Evolutionary conservation across 2,329 filamentous ascomycete species (phyloP).

Genomic region (Nemania sp.): DNA sequence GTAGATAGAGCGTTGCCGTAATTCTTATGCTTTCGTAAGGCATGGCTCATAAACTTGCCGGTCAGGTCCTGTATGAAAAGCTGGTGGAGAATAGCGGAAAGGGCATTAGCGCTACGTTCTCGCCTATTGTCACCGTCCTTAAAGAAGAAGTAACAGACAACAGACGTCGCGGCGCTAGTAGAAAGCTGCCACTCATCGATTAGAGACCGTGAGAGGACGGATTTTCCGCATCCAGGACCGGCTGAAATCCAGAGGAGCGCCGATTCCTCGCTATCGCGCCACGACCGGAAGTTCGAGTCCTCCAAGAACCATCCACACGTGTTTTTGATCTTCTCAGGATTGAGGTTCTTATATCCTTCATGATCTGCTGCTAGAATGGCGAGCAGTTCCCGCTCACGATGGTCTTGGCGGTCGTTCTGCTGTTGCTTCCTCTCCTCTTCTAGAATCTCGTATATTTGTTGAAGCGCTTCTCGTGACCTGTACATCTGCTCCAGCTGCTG

Average conservation of each 20-base stretch:
- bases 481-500: too few relatives aligned
- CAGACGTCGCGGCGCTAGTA: not conserved
- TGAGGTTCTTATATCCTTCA: conserved; percentile 8
- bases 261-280: not conserved
- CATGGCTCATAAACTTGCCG: not conserved
- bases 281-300: not conserved
- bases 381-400: too few relatives aligned
- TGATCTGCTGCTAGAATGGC: too few relatives aligned
- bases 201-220: conserved; percentile 5
- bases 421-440: too few relatives aligned
- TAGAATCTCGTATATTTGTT: too few relatives aligned
- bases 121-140: conserved; percentile 1
- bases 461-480: too few relatives aligned
- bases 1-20: not conserved
- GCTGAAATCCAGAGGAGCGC: conserved; percentile 16
- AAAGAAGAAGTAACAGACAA: conserved; percentile 19
- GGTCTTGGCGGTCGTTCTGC: too few relatives aligned
- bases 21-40: not conserved
- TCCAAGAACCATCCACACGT: conserved; percentile 16
- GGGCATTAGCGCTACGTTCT: not conserved
- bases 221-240: conserved; percentile 17
- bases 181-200: conserved; percentile 10
- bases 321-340: conserved; percentile 1
- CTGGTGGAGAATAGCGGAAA: conserved; percentile 11
- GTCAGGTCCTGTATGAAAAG: not conserved